Base-by-base conservation (phyloP, 179 eudicot genomes). In the Nepenthes alata region DNA sequence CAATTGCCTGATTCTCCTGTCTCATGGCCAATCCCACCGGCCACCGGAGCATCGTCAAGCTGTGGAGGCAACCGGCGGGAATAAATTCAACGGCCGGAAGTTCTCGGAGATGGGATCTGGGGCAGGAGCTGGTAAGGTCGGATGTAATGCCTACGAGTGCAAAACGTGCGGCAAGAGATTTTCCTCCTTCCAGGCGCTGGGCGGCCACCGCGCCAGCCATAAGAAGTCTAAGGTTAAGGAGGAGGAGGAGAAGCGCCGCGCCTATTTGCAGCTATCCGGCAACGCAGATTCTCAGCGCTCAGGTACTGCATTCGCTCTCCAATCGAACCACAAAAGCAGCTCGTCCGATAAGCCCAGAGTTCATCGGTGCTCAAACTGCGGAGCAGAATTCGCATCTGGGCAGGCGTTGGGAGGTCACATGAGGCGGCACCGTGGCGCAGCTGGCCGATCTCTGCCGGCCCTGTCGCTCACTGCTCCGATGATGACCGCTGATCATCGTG, bases 351-450 rank as follows among this genome's bases (percentile, higher is more conserved):
- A 81, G 58, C 63, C 77, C 15, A 69, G 81, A 67, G 74, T 94
- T 12, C 99, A 94, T 4, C 94, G 82, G 70, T 90, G 97, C 68
- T 77, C 86, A 2, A 77, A 87, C 44, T 94, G 99, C 38, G 95
- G 96, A 6, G 87, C 91, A 0, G 99, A 87, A 63, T 94, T 94
- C 48, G 63, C 79, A 0, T 94, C 99, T 0, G 99, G 99, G 0
- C 99, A 94, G 61, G 99, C 99, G 1, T 57, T 90, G 37, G 98
- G 98, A 0, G 98, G 98, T 0, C 98, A 93, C 79, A 93, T 93
- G 98, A 79, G 98, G 64, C 76, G 93, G 35, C 99, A 94, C 69
- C 67, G 95, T 7, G 70, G 70, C 1, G 61, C 78, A 3, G 36
- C 61, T 65, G 57, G 5, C 1, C 67, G 51, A 14, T 55, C 77